Percentiles rank a stretch among this genome's conserved stretches.
Conservation (phyloP, 257 asterid genomes). For the Solanum chiquidenum region DNA sequence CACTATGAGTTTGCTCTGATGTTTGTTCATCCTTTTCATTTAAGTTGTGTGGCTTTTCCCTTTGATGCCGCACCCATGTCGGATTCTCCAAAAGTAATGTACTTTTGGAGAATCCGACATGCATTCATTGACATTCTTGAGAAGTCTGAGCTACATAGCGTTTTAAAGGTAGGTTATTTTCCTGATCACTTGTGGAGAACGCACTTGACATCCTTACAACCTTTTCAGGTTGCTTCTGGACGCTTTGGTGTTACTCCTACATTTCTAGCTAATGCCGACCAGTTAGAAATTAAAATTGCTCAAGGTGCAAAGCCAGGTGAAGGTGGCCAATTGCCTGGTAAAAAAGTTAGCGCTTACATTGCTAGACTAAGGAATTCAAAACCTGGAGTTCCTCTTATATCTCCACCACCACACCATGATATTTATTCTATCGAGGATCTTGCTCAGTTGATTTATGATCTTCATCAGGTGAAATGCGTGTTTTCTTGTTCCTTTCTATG, state of each 20-base stretch:
- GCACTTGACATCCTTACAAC: background rate
- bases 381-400: constrained; percentile 99
- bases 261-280: constrained; percentile 93
- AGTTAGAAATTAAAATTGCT: constrained; percentile 91
- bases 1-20: background rate
- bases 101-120: background rate
- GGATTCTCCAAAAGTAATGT: background rate
- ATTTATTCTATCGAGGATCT: constrained; percentile 99
- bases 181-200: background rate
- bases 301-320: constrained; percentile 99
- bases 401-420: constrained; percentile 99
- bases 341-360: constrained; percentile 96
- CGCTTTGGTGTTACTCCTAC: constrained; percentile 99
- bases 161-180: background rate
- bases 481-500: background rate
- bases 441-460: constrained; percentile 95
- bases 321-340: constrained; percentile 99
- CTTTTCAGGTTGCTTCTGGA: constrained; percentile 87
- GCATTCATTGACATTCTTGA: background rate
- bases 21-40: background rate
- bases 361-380: constrained; percentile 94
- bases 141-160: background rate
- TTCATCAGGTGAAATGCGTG: constrained; percentile 69
- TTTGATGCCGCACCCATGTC: background rate
- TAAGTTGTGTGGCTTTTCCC: background rate